Base-by-base conservation (phyloP, 495 filamentous ascomycete genomes). In the Penicillium cinerascens region DNA sequence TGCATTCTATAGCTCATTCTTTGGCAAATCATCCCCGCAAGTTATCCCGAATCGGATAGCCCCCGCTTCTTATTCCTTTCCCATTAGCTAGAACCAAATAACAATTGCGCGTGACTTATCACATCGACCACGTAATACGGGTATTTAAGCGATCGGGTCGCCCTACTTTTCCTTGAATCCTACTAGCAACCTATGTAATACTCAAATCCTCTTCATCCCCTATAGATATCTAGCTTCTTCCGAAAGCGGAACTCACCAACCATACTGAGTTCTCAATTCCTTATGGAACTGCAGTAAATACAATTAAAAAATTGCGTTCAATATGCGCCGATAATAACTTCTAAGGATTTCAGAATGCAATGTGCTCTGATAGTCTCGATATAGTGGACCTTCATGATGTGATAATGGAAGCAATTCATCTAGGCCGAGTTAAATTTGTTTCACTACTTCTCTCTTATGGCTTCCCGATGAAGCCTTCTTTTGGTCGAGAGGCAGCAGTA, bases 321-420 rank as follows among this genome's bases (percentile, higher is more conserved):
- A 23, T 48, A 15, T 54, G 52, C 21, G 27, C 35, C 8, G 22
- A 48, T 47, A 23, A 22, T 20, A 17, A 49, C 43, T 20, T 54
- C 8, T 2, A 47, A 47, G 25, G 10, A 10, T 54, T 54, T 27
- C 47, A 49, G 45, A 6, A 16, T 37, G 44, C 8, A 10, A 48
- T 29, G 20, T 11, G 10, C 27, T 29, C 39, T 38, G 48, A 43
- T 40, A 22, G 3, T 43, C 44, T 57, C 15, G 23, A 35, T 23
- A 48, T 57, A 20, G 42, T 7, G 36, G 48, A 57, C 2, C 54
- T 57, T 22, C 2, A 25, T 6, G 48, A 51, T 2, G 48, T 57
- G 42, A 57, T 57, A 42, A 38, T 51, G 35, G 48, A 52, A 52
- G 54, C 43, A 46, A 47, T 57, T 47, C 4, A 52, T 43, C 36